These are phyloP conservation scores for Cryptococcus sp. DNA, from an alignment of 1,284 basidiomycete species.

Conservation along the genomic window DNA sequence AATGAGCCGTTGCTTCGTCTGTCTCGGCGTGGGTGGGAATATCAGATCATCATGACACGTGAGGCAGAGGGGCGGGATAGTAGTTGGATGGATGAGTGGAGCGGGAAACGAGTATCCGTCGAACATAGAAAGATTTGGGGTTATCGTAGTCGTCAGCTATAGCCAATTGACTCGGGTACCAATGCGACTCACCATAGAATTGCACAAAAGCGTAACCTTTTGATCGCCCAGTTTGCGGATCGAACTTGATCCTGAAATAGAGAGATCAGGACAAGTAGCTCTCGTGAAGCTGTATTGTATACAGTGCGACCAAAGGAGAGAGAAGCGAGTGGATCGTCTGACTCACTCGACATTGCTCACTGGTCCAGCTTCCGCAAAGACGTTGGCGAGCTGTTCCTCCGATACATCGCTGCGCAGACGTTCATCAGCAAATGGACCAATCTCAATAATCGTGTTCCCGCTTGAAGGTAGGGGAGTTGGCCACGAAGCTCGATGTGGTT, in stretches of 20 bases:
- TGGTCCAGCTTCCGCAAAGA: slow-evolving; percentile 57
- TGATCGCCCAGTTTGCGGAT: slow-evolving; percentile 91
- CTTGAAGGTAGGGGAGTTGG: neutral
- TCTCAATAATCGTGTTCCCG: neutral
- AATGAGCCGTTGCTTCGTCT: slow-evolving; percentile 90
- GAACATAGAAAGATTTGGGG: slow-evolving; percentile 18
- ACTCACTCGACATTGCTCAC: slow-evolving; percentile 56
- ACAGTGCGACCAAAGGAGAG: neutral
- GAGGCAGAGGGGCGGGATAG: neutral
- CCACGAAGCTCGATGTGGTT: too few species aligned
- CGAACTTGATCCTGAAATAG: slow-evolving; percentile 80
- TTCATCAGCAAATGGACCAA: neutral
- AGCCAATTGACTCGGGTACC: too few species aligned
- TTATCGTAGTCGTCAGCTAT: neutral
- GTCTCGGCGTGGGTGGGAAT: slow-evolving; percentile 5
- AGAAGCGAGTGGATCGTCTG: neutral
- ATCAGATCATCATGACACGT: neutral
- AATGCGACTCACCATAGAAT: slow-evolving; percentile 74
- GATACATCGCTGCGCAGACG: slow-evolving; percentile 47
- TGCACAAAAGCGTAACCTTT: slow-evolving; percentile 98
- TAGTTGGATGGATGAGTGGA: neutral
- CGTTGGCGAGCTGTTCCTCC: slow-evolving; percentile 52
- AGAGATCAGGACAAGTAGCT: neutral
- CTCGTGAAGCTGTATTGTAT: neutral
- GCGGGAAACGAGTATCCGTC: slow-evolving; percentile 2